phyloP scores from a whole-genome alignment of 192 early-diverging fungal species.

The Obelidium mucronatum region DNA sequence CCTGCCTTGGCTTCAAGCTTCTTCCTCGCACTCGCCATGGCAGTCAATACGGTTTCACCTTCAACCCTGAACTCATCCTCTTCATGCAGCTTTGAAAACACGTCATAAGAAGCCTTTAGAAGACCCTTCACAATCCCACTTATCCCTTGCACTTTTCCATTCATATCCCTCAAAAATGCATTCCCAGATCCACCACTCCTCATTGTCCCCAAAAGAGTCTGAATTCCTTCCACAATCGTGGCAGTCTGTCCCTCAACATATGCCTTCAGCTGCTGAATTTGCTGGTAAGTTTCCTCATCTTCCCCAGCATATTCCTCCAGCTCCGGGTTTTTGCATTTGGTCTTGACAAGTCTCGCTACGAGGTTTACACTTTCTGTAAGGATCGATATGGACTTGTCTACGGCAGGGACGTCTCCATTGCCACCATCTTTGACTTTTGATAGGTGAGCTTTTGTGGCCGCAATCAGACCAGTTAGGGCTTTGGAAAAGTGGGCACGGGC shows the following conservation, averaged over 20 bases:
- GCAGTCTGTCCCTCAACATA: slow-evolving; percentile 26
- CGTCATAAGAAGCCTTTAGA: slow-evolving; percentile 12
- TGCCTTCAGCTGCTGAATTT: slow-evolving; percentile 25
- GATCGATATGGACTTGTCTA: neutral
- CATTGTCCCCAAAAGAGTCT: slow-evolving; percentile 10
- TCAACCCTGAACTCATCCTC: slow-evolving; percentile 16
- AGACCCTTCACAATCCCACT: slow-evolving; percentile 19
- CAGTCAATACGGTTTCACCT: slow-evolving; percentile 4
- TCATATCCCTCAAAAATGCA: neutral
- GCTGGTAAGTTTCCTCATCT: slow-evolving; percentile 1
- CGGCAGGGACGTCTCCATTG: neutral
- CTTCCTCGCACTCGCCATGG: slow-evolving; percentile 18
- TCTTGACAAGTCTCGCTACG: slow-evolving; percentile 10
- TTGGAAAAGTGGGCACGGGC: neutral
- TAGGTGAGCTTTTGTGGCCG: slow-evolving; percentile 10
- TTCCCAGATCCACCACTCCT: neutral
- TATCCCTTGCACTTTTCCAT: slow-evolving; percentile 9
- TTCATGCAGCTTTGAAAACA: slow-evolving; percentile 6
- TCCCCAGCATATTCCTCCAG: neutral
- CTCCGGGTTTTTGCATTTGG: neutral
- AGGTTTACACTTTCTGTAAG: neutral
- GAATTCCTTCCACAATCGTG: slow-evolving; percentile 31
- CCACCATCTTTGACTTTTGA: neutral
- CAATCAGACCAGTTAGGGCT: slow-evolving; percentile 5
- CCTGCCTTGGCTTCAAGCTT: slow-evolving; percentile 6